Conservation (phyloP, 257 asterid species). For the Linderniella brevidens region DNA sequence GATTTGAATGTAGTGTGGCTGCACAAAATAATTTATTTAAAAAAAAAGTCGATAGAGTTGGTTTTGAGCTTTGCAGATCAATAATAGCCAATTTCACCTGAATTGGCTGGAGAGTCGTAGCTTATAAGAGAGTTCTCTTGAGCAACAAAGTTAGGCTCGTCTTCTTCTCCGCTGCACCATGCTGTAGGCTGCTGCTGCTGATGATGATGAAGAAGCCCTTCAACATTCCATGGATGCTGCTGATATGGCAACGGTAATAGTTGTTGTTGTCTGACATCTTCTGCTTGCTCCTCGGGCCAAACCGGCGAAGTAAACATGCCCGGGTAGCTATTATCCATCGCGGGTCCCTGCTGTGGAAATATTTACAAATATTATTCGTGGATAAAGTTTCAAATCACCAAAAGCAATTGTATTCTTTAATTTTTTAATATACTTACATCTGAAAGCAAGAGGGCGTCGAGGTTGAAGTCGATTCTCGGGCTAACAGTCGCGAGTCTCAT, state of each 20-base stretch:
- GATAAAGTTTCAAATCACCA: not conserved
- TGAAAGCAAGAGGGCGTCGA: constrained; percentile 46
- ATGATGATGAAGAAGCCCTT: constrained; percentile 42
- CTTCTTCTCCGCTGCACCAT: constrained; percentile 39
- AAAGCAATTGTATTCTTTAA: not conserved
- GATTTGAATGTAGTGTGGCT: constrained; percentile 39
- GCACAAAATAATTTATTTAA: constrained; percentile 4
- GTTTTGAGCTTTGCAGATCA: not conserved
- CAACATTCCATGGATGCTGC: constrained; percentile 45
- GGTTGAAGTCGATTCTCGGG: constrained; percentile 61
- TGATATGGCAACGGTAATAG: not conserved
- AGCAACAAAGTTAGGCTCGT: constrained; percentile 36
- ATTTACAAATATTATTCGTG: not conserved
- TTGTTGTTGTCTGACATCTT: constrained; percentile 37
- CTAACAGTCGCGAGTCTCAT: constrained; percentile 88
- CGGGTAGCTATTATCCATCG: constrained; percentile 28
- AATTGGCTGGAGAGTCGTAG: constrained; percentile 54
- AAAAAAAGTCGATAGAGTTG: not conserved
- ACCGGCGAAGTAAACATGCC: constrained; percentile 41
- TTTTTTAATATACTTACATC: constrained; percentile 31
- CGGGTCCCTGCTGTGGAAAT: constrained; percentile 38
- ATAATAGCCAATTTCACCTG: constrained; percentile 31
- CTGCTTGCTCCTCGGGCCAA: constrained; percentile 42
- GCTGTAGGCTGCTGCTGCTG: constrained; percentile 42
- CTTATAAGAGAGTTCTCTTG: constrained; percentile 45